Conservation (phyloP, 805 yeast genomes). For the Ogataea paraovalis region DNA sequence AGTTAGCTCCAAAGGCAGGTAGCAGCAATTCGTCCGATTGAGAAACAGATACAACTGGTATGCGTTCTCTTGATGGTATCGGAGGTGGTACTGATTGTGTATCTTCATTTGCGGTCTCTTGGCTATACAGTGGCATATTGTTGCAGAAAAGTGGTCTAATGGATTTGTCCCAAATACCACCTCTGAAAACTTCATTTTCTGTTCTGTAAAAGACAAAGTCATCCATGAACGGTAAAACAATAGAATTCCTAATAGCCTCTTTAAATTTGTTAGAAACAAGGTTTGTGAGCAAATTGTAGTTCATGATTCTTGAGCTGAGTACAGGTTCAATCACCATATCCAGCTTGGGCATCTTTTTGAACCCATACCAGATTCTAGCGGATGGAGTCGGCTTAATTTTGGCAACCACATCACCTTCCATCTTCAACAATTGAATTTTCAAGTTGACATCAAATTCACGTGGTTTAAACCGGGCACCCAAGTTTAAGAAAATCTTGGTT, state of each 20-base stretch:
- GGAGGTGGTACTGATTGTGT: constrained; percentile 5
- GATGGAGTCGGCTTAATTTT: constrained; percentile 87
- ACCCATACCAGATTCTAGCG: constrained; percentile 85
- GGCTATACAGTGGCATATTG: neutral
- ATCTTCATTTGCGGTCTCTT: neutral
- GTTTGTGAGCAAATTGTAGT: constrained; percentile 74
- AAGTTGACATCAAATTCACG: constrained; percentile 71
- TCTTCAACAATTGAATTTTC: constrained; percentile 58
- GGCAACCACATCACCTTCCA: constrained; percentile 71
- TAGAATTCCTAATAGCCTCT: constrained; percentile 72
- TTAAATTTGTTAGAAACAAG: constrained; percentile 73
- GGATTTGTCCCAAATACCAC: constrained; percentile 83
- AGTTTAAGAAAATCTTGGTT: constrained; percentile 70
- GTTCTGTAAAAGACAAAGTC: constrained; percentile 74
- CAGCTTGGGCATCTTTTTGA: constrained; percentile 72
- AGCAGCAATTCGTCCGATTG: neutral
- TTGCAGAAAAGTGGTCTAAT: constrained; percentile 15
- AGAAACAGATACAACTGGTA: neutral
- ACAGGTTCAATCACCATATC: constrained; percentile 81
- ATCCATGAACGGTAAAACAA: constrained; percentile 87
- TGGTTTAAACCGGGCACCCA: constrained; percentile 72
- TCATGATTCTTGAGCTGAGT: constrained; percentile 79
- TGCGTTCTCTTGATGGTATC: constrained; percentile 3
- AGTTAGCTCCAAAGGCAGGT: neutral
- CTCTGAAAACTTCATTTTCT: constrained; percentile 68